Evolutionary conservation across 2,329 filamentous ascomycete species (phyloP), one percentile per base, ranked within the genome.

Genomic region (Hypomyces perniciosus): DNA sequence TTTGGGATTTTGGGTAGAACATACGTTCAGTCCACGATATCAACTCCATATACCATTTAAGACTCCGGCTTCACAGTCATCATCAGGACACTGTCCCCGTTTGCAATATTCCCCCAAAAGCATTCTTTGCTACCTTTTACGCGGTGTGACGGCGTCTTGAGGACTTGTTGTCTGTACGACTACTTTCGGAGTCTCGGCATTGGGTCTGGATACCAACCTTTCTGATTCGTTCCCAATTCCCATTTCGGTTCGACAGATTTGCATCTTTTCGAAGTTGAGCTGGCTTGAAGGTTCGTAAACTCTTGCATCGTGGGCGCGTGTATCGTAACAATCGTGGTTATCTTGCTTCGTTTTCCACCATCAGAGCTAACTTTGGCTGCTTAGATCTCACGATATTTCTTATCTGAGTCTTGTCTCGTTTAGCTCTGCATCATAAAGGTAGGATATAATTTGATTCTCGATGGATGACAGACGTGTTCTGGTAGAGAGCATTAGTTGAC

Each of bases 131-230:
- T 63, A 62, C 61, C 57, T 60, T 56, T 41, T 61, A 61, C 62
- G 56, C 60, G 67, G 68, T 67, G 69, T 70, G 67, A 66, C 61
- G 68, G 68, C 66, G 68, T 72, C 64, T 63, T 61, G 59, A 68
- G 59, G 67, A 57, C 60, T 64, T 62, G 59, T 65, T 61, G 58
- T 66, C 65, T 65, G 62, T 63, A 63, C 64, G 64, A 63, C 64
- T 64, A 61, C 60, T 61, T 66, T 66, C 62, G 62, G 63, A 67
- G 64, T 69, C 60, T 63, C 60, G 63, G 61, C 59, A 61, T 64
- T 62, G 56, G 63, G 63, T 67, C 65, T 69, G 61, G 61, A 66
- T 59, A 66, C 56, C 61, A 57, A 60, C 62, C 58, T 62, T 62
- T 64, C 59, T 65, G 59, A 65, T 65, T 68, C 61, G 57, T 60